Conservation (phyloP, 140 eudicot species). For the Bidens hawaiensis region DNA sequence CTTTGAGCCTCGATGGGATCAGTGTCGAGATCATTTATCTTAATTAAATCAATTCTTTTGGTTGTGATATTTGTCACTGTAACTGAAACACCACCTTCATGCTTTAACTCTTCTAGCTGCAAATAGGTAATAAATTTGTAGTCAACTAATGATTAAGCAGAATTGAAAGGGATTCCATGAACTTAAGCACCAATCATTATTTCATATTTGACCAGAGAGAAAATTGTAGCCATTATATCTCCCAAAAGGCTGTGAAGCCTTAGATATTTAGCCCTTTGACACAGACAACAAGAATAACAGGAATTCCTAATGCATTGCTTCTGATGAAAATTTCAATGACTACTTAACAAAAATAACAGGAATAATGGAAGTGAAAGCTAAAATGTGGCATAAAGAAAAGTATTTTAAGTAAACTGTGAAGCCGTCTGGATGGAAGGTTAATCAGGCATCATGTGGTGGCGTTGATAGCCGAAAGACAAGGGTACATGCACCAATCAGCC, state of each 20-base stretch:
- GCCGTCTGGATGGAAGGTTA: background rate
- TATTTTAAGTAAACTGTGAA: background rate
- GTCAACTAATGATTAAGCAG: constrained; percentile 13
- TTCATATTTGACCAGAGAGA: background rate
- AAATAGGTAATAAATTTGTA: constrained; percentile 15
- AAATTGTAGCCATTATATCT: background rate
- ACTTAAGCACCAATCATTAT: background rate
- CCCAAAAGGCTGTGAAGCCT: background rate
- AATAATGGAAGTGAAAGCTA: background rate
- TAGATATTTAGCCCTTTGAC: constrained; percentile 3
- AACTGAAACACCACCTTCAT: constrained; percentile 30
- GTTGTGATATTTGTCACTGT: constrained; percentile 20
- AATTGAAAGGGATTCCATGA: background rate
- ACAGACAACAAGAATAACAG: background rate
- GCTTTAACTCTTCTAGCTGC: constrained; percentile 39
- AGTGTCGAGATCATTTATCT: constrained; percentile 21
- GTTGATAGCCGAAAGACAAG: too few species aligned
- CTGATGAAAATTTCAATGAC: background rate
- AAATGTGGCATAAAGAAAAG: background rate
- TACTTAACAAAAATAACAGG: background rate
- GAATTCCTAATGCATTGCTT: background rate
- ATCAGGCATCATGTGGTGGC: too few species aligned
- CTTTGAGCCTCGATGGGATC: constrained; percentile 63
- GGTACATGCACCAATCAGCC: too few species aligned
- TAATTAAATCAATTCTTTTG: constrained; percentile 24